Base-by-base conservation (phyloP, 1,284 basidiomycete species). In the Vanrija sp. region DNA sequence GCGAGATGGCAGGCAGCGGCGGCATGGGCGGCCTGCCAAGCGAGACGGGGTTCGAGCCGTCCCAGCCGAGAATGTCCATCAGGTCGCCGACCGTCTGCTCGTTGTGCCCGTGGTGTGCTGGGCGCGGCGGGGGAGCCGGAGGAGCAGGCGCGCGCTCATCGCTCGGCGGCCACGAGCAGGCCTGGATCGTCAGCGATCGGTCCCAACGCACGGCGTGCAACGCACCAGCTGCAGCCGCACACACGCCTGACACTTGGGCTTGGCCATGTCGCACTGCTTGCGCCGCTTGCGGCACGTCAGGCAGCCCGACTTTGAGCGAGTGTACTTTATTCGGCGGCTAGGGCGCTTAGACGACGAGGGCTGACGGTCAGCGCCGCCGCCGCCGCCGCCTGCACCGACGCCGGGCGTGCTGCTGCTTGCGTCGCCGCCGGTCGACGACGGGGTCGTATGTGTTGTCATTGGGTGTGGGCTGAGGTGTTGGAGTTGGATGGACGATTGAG, bases 261-360 rank as follows among this genome's bases (percentile, higher is more conserved):
- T 61, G 14, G 18, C 47, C 59, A 62, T 57, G 45, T 68, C 65
- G 45, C 67, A 68, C n/a, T 61, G 39, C 47, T 68, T 68, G 20
- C 64, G 46, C 25, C 67, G 50, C 41, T 58, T 60, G 24, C 63
- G 43, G 41, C 65, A 67, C 19, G 65, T 64, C 47, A 64, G 45
- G 49, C 64, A 65, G 10, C 62, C 63, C 6, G 42, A 36, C 46
- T 55, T 54, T 18, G 56, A 56, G 20, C 64, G 43, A 6, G 59
- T 61, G 20, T 63, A 62, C 39, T 68, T 66, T 8, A 31, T 31
- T 31, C 31, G 31, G 31, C 31, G 31, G 31, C 31, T 31, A 31
- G 31, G 31, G 31, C 31, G 31, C 31, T 31, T 31, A 31, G 31
- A 31, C 31, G 24, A 5, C 24, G 31, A 31, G 12, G 31, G 15